Base-by-base conservation (phyloP, 2,329 filamentous ascomycete genomes). In the Orbilia brochopaga region DNA sequence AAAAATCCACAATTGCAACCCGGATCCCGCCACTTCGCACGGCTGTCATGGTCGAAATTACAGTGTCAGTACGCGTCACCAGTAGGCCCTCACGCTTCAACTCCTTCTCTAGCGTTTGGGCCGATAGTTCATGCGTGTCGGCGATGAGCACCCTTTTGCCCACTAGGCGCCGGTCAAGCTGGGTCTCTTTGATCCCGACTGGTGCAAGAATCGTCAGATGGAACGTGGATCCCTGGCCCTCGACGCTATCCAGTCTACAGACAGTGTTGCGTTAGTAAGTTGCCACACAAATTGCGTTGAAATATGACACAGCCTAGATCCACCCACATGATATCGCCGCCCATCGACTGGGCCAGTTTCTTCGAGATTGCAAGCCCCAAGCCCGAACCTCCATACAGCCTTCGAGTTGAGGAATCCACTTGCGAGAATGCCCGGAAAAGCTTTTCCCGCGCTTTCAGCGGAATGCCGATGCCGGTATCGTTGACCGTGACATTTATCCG, bases 171-270 rank as follows among this genome's bases (percentile, higher is more conserved):
- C 75, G 76, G 69, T 77, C 76, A 23, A 74, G 52, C 13, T 73
- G 58, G 61, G 73, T 63, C n/a, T 66, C 69, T 35, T 75, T 75
- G 32, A 70, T 74, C 55, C 74, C 74, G n/a, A 74, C 74, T 17
- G 72, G 73, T 27, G 74, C 75, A 17, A 75, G 63, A 53, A 77
- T 76, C 13, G 93, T 97, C 81, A 99, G 97, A 83, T 90, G 94
- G 83, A 99, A 99, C 24, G 88, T 89, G 81, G 92, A 96, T 75
- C 93, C 93, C 78, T 90, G 89, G 75, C 92, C 92, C 78, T 92
- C 92, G 77, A 92, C 87, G 75, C 92, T 97, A 78, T 91, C 90
- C 48, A 97, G 93, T 92, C 92, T 76, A 17, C 59, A 59, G 50
- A 70, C n/a, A 42, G 17, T 40, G 53, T 42, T 58, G 27, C 50